phyloP scores from a whole-genome alignment of 805 yeast genomes.

The Nakazawaea ishiwadae region DNA sequence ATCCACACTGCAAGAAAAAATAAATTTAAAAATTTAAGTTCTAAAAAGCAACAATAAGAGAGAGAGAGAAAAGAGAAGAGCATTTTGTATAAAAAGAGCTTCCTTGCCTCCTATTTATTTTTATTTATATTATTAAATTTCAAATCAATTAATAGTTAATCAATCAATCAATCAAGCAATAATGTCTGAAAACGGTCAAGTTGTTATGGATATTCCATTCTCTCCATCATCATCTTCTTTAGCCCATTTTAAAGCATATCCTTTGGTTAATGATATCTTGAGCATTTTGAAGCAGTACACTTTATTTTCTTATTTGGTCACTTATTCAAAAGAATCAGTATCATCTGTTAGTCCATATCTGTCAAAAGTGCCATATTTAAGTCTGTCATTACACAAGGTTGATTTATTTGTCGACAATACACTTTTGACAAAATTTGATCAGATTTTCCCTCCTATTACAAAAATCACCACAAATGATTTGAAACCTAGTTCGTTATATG shows the following conservation, averaged over 20 bases:
- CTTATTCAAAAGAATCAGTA: conserved; percentile 15
- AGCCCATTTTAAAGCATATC: conserved; percentile 26
- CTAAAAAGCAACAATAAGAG: no score
- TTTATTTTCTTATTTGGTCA: conserved; percentile 15
- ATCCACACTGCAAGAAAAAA: no score
- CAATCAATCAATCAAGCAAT: no score
- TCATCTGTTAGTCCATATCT: conserved; percentile 14
- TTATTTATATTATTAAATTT: no score
- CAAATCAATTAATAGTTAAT: no score
- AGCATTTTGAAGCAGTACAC: conserved; percentile 16
- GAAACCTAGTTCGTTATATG: neutral
- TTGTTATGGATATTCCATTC: neutral
- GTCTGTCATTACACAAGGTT: conserved; percentile 16
- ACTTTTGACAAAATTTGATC: conserved; percentile 23
- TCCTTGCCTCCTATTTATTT: no score
- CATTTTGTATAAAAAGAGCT: no score
- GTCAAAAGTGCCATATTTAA: conserved; percentile 17
- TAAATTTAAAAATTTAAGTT: no score
- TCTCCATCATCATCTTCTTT: conserved; percentile 1
- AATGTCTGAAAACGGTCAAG: conserved; percentile 6
- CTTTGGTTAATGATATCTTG: conserved; percentile 23
- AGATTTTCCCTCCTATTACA: conserved; percentile 24
- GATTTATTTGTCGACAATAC: conserved; percentile 21
- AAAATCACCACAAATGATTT: conserved; percentile 15
- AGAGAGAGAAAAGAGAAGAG: no score